Evolutionary conservation across 345 rosid species (phyloP).

Genomic region (Heritiera fomes): DNA sequence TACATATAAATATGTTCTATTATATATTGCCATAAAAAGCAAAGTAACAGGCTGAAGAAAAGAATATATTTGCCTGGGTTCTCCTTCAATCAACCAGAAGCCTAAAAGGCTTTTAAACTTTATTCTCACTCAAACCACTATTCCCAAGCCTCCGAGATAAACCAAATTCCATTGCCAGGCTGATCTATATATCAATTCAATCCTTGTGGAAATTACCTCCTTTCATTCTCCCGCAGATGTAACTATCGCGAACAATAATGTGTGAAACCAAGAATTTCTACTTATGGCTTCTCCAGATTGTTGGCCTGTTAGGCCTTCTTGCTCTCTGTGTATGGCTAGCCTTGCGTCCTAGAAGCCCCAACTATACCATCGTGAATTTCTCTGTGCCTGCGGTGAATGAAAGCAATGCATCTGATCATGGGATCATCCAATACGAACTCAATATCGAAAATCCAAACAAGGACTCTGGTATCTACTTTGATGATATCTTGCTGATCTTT

Average conservation of each 20-base stretch:
- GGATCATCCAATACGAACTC: conserved; percentile 29
- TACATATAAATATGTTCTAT: too few relatives aligned
- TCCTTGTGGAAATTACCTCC: not conserved
- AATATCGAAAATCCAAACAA: conserved; percentile 38
- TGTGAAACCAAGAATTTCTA: conserved; percentile 23
- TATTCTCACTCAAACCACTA: conserved; percentile 22
- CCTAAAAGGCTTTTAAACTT: not conserved
- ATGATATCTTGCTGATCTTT: conserved; percentile 35
- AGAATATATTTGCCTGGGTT: not conserved
- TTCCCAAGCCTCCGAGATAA: not conserved
- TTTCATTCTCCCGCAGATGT: not conserved
- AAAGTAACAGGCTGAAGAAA: not conserved
- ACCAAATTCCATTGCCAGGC: not conserved
- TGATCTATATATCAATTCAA: not conserved
- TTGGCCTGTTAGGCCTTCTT: conserved; percentile 40
- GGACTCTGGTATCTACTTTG: conserved; percentile 42
- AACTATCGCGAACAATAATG: conserved; percentile 21
- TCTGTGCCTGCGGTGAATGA: conserved; percentile 28
- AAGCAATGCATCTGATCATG: conserved; percentile 1
- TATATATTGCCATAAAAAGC: not conserved
- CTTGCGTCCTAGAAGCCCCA: conserved; percentile 37
- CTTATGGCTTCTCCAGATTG: conserved; percentile 37
- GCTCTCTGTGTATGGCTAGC: conserved; percentile 40
- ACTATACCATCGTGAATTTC: conserved; percentile 28
- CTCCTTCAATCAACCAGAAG: not conserved